These are phyloP conservation scores for Boeremia exigua DNA, from an alignment of 2,329 filamentous ascomycete species.

Conservation along the genomic window DNA sequence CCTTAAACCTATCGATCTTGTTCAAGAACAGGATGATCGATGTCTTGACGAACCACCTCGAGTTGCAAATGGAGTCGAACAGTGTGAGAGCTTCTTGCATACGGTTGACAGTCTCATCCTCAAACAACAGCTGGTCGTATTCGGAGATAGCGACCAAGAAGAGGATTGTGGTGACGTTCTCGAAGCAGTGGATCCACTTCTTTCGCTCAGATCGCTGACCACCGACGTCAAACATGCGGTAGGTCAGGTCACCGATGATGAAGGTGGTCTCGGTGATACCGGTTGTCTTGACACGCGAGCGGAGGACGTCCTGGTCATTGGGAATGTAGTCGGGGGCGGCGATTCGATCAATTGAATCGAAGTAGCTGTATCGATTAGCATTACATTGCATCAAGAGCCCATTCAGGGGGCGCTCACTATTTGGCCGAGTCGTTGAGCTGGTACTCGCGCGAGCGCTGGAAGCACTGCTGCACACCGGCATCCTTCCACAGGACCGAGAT, in stretches of 20 bases:
- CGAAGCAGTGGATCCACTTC: slow-evolving; percentile 99
- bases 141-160: slow-evolving; percentile 97
- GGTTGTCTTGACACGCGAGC: slow-evolving; percentile 96
- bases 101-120: slow-evolving; percentile 86
- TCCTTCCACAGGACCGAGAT: slow-evolving; percentile 95
- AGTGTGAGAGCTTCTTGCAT: slow-evolving; percentile 75
- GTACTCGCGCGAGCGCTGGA: slow-evolving; percentile 94
- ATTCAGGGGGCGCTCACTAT: slow-evolving; percentile 70
- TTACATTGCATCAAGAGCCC: background rate
- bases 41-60: slow-evolving; percentile 74
- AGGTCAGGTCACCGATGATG: slow-evolving; percentile 92
- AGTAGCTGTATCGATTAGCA: slow-evolving; percentile 70
- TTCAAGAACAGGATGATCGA: slow-evolving; percentile 76
- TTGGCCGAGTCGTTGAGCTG: slow-evolving; percentile 94
- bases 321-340: slow-evolving; percentile 91
- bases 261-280: slow-evolving; percentile 97
- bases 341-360: slow-evolving; percentile 92
- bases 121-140: slow-evolving; percentile 94
- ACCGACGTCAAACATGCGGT: slow-evolving; percentile 97
- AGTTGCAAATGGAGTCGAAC: slow-evolving; percentile 77
- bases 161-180: slow-evolving; percentile 95
- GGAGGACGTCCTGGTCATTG: slow-evolving; percentile 92
- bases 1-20: slow-evolving; percentile 78
- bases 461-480: slow-evolving; percentile 89
- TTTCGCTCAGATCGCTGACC: slow-evolving; percentile 95